Conservation (phyloP, 495 filamentous ascomycete genomes). For the Penicillium flavigenum region DNA sequence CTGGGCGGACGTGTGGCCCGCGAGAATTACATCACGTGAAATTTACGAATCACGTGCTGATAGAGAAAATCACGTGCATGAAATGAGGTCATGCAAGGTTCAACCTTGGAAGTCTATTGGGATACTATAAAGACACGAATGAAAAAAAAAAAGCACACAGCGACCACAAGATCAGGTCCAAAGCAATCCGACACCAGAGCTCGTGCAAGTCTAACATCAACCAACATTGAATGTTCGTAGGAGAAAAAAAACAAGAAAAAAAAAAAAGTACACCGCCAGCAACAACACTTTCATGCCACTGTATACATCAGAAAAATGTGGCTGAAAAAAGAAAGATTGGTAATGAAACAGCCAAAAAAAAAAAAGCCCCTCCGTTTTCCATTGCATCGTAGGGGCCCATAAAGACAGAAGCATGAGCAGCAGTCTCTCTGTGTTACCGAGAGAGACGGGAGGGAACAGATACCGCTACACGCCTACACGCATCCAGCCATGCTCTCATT, state of each 20-base stretch:
- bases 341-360: conserved; percentile 7
- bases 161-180: conserved; percentile 20
- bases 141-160: conserved; percentile 10
- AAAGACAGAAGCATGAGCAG: conserved; percentile 26
- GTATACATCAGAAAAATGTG: conserved; percentile 24
- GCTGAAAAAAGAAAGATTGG: conserved; percentile 13
- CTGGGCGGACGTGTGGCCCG: not conserved
- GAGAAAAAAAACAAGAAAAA: conserved; percentile 10
- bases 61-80: not conserved
- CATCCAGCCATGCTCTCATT: not conserved
- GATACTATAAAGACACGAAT: conserved; percentile 33
- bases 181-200: conserved; percentile 33
- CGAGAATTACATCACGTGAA: conserved; percentile 1
- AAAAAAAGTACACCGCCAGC: conserved; percentile 22
- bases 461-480: not conserved
- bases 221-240: conserved; percentile 23
- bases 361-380: conserved; percentile 11
- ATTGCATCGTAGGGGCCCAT: conserved; percentile 11
- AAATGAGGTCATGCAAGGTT: not conserved
- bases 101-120: conserved; percentile 26
- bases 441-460: not conserved
- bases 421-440: conserved; percentile 42
- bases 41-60: not conserved
- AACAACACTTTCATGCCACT: conserved; percentile 21
- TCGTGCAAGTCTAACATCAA: conserved; percentile 34